Base-by-base conservation (phyloP, 257 asterid genomes). In the Capsicum pubescens region DNA sequence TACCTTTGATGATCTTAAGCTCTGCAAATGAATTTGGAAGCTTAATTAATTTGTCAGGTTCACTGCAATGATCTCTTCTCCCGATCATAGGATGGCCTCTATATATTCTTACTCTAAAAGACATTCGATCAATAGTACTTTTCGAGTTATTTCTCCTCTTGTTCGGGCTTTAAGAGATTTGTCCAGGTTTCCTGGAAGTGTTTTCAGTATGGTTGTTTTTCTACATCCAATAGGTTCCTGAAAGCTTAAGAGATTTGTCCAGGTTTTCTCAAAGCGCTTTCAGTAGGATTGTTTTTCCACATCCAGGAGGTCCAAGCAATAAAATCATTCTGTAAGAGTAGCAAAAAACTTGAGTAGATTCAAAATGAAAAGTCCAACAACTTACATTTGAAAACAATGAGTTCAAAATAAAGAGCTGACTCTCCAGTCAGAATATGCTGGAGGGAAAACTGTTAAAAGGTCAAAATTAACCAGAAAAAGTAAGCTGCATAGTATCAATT, bases 1-100 rank as follows among this genome's bases (percentile, higher is more conserved):
- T 87, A 95, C 97, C 97, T 89, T 98, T 97, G 46, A 91, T 86
- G 74, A 16, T 84, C 91, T 89, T 94, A 87, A 94, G 97, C 84
- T 89, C 93, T 19, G 32, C 88, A 42, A 96, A 81, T 79, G 97
- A 87, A 42, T 67, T 83, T 14, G 98, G 98, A 83, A 90, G 52
- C 74, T 84, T 89, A 19, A 94, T 89, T 89, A 96, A 84, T 87
- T 88, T 93, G 52, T 98, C 98, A 1, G 98, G 93, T 77, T 91
- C 92, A 1, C 88, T 80, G 87, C 94, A 92, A 6, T 61, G 88
- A 8, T 67, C 71, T 44, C 72, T 89, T 77, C 84, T 89, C 88
- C 97, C 87, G 48, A 74, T 76, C 61, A n/a, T n/a, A n/a, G n/a
- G n/a, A n/a, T n/a, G n/a, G n/a, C n/a, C n/a, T n/a, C n/a, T n/a